Evolutionary conservation across 805 yeast genomes (phyloP).

Genomic region (Pichia scutulata): DNA sequence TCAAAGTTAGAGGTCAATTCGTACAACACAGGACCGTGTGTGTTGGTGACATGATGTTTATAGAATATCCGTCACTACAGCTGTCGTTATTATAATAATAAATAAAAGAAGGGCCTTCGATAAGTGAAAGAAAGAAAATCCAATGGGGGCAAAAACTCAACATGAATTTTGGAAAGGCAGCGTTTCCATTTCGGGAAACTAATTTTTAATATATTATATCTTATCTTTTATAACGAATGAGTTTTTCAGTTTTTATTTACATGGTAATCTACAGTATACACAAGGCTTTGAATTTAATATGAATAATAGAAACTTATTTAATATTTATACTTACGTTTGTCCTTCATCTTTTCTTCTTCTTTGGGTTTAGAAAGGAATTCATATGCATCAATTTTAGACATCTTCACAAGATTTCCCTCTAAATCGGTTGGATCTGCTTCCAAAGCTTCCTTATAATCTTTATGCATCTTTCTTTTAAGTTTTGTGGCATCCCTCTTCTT

Average conservation of each 20-base stretch:
- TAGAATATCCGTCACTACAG: neutral
- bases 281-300: neutral
- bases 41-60: slow-evolving; percentile 1
- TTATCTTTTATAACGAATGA: no score
- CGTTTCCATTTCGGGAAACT: neutral
- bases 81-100: neutral
- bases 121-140: neutral
- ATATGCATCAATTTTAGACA: slow-evolving; percentile 25
- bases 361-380: slow-evolving; percentile 22
- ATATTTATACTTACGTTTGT: slow-evolving; percentile 15
- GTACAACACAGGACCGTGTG: slow-evolving; percentile 10
- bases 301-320: neutral
- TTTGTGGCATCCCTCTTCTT: slow-evolving; percentile 21
- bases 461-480: slow-evolving; percentile 18
- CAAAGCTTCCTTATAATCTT: slow-evolving; percentile 21
- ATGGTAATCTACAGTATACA: neutral
- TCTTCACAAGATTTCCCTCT: slow-evolving; percentile 15
- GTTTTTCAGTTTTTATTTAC: neutral
- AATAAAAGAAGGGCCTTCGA: neutral
- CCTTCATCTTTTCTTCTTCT: slow-evolving; percentile 19
- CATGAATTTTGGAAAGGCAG: neutral
- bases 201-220: neutral
- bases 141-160: neutral
- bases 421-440: slow-evolving; percentile 15
- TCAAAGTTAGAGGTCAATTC: neutral